A percentile compares a stretch with the other conserved stretches of the same genome.
Evolutionary conservation across 495 filamentous ascomycete species (phyloP).

Genomic region (Penicillium paradoxum): DNA sequence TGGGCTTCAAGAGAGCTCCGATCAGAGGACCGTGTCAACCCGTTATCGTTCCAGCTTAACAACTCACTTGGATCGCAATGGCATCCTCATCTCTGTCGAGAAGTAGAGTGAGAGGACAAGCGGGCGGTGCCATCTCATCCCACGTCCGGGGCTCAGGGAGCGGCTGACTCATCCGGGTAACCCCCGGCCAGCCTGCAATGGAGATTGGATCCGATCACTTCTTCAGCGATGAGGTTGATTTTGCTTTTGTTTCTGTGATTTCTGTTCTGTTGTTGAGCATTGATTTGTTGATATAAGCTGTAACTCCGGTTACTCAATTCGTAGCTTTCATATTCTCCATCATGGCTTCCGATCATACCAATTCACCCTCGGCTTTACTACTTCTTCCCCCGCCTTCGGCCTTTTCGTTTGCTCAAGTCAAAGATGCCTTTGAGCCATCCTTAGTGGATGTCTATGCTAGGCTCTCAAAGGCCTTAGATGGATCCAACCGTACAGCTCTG

Average conservation of each 20-base stretch:
- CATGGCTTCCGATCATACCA: conserved; percentile 25
- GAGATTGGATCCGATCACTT: not conserved
- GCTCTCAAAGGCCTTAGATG: conserved; percentile 25
- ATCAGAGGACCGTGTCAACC: conserved; percentile 15
- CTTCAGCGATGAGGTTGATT: not conserved
- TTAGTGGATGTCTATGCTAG: conserved; percentile 31
- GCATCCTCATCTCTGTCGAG: conserved; percentile 13
- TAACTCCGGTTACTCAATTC: not conserved
- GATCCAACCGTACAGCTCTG: conserved; percentile 25
- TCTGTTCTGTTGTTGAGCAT: not conserved
- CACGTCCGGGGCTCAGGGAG: not conserved
- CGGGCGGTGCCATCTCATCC: conserved; percentile 2
- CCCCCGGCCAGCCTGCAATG: not conserved
- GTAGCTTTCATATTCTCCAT: not conserved
- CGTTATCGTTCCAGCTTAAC: conserved; percentile 13
- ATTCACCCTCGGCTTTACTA: conserved; percentile 35
- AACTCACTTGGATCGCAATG: conserved; percentile 10
- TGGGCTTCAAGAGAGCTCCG: conserved; percentile 37
- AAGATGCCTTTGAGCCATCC: conserved; percentile 36
- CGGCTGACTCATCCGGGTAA: conserved; percentile 4
- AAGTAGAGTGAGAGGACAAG: not conserved
- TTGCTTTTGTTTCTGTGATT: not conserved
- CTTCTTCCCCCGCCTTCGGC: conserved; percentile 46
- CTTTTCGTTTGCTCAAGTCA: conserved; percentile 34
- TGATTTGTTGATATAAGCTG: not conserved